Conservation (phyloP, 2,329 filamentous ascomycete species). For the Penicillium sp. region DNA sequence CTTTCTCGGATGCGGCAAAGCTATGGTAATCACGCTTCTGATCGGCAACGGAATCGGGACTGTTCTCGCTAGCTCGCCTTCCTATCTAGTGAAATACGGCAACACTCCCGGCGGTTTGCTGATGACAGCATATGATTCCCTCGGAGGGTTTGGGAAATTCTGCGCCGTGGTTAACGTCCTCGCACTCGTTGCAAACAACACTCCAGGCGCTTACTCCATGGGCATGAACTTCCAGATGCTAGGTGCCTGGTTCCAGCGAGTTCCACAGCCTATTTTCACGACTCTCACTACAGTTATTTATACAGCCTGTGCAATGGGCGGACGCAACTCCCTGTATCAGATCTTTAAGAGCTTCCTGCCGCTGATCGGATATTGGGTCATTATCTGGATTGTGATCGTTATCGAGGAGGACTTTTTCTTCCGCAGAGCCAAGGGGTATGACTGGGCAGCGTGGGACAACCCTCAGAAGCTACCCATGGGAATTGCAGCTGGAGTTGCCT, state of each 20-base stretch:
- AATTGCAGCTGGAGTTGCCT: constrained; percentile 39
- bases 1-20: constrained; percentile 34
- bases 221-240: constrained; percentile 48
- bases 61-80: constrained; percentile 33
- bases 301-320: constrained; percentile 46
- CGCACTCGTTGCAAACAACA: constrained; percentile 46
- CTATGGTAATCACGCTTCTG: constrained; percentile 37
- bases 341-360: constrained; percentile 49
- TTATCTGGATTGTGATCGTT: constrained; percentile 45
- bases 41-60: constrained; percentile 46
- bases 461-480: constrained; percentile 41
- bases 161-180: constrained; percentile 46
- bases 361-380: constrained; percentile 50
- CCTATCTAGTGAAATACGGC: constrained; percentile 19
- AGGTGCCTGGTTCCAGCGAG: constrained; percentile 35
- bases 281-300: constrained; percentile 44
- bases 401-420: constrained; percentile 47
- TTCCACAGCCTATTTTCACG: constrained; percentile 47
- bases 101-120: constrained; percentile 39
- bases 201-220: constrained; percentile 47
- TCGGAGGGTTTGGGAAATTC: constrained; percentile 46
- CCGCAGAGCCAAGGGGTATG: constrained; percentile 36
- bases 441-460: constrained; percentile 46
- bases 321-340: constrained; percentile 44
- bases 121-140: constrained; percentile 38